A percentile compares a stretch with the other conserved stretches of the same genome.
Evolutionary conservation across 495 filamentous ascomycete genomes (phyloP).

Genomic region (Patellaria atrata): DNA sequence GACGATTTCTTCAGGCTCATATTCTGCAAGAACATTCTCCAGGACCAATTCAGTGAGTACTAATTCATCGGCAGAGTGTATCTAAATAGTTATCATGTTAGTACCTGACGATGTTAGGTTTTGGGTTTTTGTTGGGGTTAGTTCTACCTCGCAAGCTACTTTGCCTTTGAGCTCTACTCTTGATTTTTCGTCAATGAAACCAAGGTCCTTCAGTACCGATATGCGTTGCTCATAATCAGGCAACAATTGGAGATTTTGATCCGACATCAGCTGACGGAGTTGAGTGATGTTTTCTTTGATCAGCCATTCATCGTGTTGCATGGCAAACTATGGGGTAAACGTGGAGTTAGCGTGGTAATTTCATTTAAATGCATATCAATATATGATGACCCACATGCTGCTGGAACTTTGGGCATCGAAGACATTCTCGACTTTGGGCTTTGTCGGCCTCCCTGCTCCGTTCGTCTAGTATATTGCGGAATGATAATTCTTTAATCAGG

Average conservation of each 20-base stretch:
- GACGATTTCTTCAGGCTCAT: slow-evolving; percentile 92
- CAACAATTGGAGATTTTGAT: slow-evolving; percentile 92
- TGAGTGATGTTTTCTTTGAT: slow-evolving; percentile 81
- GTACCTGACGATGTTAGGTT: slow-evolving; percentile 4
- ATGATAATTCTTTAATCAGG: slow-evolving; percentile 59
- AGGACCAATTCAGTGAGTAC: slow-evolving; percentile 91
- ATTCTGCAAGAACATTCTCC: slow-evolving; percentile 90
- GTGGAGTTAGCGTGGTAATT: slow-evolving; percentile 7
- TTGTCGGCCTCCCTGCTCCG: slow-evolving; percentile 45
- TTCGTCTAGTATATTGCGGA: slow-evolving; percentile 58
- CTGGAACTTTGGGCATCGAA: slow-evolving; percentile 59
- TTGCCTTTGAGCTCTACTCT: slow-evolving; percentile 93
- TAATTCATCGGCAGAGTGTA: slow-evolving; percentile 95
- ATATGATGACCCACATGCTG: slow-evolving; percentile 55
- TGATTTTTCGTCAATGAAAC: slow-evolving; percentile 70
- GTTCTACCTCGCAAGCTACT: slow-evolving; percentile 72
- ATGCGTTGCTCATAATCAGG: slow-evolving; percentile 96
- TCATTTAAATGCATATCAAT: not conserved
- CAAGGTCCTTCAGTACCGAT: slow-evolving; percentile 74
- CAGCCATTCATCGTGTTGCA: slow-evolving; percentile 89
- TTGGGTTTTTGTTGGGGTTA: not conserved
- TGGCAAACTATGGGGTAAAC: slow-evolving; percentile 47
- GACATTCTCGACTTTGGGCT: slow-evolving; percentile 42
- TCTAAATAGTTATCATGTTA: slow-evolving; percentile 29
- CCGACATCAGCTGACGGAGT: slow-evolving; percentile 74